Evolutionary conservation across 2,329 filamentous ascomycete genomes (phyloP), one percentile per base, ranked within the genome.

Genomic region (Colletotrichum karsti): DNA sequence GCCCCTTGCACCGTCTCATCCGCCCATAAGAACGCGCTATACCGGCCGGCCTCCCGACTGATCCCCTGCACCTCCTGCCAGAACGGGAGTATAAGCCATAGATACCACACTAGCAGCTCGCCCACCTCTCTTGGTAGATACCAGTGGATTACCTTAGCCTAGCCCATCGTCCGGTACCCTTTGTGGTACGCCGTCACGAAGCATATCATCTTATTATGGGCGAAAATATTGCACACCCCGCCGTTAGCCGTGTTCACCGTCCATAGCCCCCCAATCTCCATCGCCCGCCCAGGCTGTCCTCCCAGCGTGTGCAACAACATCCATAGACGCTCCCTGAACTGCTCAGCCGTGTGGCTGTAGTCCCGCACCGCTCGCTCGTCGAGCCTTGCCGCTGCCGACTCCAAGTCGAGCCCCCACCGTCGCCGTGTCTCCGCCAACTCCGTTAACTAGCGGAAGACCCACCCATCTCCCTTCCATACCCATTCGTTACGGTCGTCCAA

Each of bases 61-160:
- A 58, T 48, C 1, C 30, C 3, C 4, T 58, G 12, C 4, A 48
- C 41, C 13, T 58, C 39, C 18, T 37, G 30, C 15, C 30, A 58
- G 30, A 58, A 58, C 4, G 30, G 41, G 4, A 58, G 44, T 4
- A 58, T 20, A 20, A 58, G 30, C 73, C 62, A 76, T n/a, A 75
- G 60, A 68, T 75, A 75, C 56, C 62, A 73, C 63, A 75, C 63
- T 15, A 73, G 41, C 28, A 75, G 72, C 69, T 73, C 70, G 22
- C 70, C 67, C 7, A 74, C 69, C 63, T 75, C 72, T 13, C 59
- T 63, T 46, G 69, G 70, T 61, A 76, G 64, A 71, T 74, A 76
- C 26, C 69, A 59, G 63, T 76, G 55, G 48, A 76, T 73, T 6
- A 74, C 66, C 69, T 76, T 75, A n/a, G 60, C 68, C 35, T 67